A percentile compares a stretch with the other conserved stretches of the same genome.
Conservation (phyloP, 2,329 filamentous ascomycete species). For the Diplocarpon mali region DNA sequence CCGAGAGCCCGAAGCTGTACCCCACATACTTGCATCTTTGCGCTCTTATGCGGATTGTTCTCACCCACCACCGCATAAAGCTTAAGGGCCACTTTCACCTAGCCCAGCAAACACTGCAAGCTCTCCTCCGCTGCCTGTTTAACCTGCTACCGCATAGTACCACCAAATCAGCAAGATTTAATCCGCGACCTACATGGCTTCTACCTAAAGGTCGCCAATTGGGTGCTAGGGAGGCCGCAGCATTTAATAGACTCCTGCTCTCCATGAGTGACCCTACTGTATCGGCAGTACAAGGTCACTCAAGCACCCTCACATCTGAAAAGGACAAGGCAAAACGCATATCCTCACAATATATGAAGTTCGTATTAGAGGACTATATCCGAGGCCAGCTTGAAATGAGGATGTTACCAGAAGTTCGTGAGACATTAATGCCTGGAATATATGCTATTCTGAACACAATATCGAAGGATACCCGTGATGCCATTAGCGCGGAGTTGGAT, state of each 20-base stretch:
- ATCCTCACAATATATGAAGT: constrained; percentile 50
- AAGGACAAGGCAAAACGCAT: constrained; percentile 50
- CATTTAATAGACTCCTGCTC: constrained; percentile 44
- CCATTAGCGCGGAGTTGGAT: constrained; percentile 48
- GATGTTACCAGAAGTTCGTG: constrained; percentile 39
- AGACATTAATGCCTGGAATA: constrained; percentile 45
- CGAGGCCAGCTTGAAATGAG: constrained; percentile 47
- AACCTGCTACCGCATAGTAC: constrained; percentile 27
- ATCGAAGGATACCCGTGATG: constrained; percentile 40
- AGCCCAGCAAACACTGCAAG: constrained; percentile 41
- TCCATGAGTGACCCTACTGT: constrained; percentile 48
- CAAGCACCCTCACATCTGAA: constrained; percentile 43
- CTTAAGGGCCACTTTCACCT: constrained; percentile 52
- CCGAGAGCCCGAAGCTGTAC: constrained; percentile 17
- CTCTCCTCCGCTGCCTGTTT: constrained; percentile 44
- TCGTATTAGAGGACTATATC: constrained; percentile 47
- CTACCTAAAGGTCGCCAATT: constrained; percentile 19
- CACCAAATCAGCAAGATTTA: constrained; percentile 11
- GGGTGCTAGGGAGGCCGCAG: constrained; percentile 35
- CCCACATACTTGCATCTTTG: constrained; percentile 30
- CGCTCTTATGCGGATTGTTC: constrained; percentile 42
- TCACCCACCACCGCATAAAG: constrained; percentile 49
- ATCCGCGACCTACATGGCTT: constrained; percentile 29
- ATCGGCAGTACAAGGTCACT: constrained; percentile 38
- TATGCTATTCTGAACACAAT: constrained; percentile 50